Conservation (phyloP, 495 filamentous ascomycete species). For the Hypoxylon rickii region DNA sequence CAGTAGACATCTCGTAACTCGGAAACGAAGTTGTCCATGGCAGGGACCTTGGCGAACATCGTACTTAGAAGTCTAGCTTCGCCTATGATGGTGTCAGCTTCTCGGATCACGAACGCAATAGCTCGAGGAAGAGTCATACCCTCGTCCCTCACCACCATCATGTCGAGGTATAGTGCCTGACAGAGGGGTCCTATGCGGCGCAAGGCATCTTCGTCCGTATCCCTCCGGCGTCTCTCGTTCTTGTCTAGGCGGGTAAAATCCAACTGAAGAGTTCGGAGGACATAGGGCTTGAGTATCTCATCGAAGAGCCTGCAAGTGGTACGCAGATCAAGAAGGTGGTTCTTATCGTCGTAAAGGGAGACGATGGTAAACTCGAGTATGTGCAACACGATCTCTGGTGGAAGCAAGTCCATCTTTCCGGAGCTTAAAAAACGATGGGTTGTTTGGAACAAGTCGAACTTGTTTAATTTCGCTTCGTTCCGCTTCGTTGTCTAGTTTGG, state of each 20-base stretch:
- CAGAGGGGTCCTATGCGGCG: slow-evolving; percentile 26
- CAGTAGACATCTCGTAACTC: slow-evolving; percentile 22
- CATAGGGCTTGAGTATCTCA: slow-evolving; percentile 31
- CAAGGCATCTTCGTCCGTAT: slow-evolving; percentile 18
- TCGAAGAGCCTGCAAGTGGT: slow-evolving; percentile 34
- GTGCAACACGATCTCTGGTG: slow-evolving; percentile 17
- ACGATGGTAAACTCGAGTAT: slow-evolving; percentile 22
- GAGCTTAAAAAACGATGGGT: background rate
- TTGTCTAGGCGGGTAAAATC: slow-evolving; percentile 37
- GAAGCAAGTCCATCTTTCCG: slow-evolving; percentile 14
- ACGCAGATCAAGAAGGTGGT: slow-evolving; percentile 27
- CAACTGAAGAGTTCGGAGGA: slow-evolving; percentile 28
- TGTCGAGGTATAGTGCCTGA: slow-evolving; percentile 32
- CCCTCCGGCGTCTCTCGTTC: slow-evolving; percentile 1
- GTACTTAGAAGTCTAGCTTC: slow-evolving; percentile 21
- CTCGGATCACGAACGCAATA: background rate
- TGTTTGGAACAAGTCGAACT: background rate
- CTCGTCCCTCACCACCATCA: slow-evolving; percentile 39
- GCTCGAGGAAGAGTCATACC: slow-evolving; percentile 2
- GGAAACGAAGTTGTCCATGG: slow-evolving; percentile 18
- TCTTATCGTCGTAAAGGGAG: slow-evolving; percentile 19
- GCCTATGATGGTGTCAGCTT: slow-evolving; percentile 5
- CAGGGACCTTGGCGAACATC: slow-evolving; percentile 19
- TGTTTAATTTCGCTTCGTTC: background rate
- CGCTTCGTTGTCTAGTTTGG: too few relatives aligned